Evolutionary conservation across 2,329 filamentous ascomycete genomes (phyloP).

Genomic region (Huntiella bhutanensis): DNA sequence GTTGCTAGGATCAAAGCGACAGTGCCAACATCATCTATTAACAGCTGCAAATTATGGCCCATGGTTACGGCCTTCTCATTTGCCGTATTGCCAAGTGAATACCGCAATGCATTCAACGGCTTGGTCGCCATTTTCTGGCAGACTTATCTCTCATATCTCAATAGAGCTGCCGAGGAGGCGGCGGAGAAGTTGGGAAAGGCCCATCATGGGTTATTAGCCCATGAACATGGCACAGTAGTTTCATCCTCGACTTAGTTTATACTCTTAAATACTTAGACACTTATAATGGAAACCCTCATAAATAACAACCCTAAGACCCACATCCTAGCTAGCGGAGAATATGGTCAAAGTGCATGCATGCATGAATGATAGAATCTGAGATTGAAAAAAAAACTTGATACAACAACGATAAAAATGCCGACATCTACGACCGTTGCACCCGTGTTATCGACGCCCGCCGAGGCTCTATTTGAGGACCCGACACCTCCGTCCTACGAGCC

Average conservation of each 20-base stretch:
- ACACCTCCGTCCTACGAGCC: conserved; percentile 19
- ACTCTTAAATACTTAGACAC: no score
- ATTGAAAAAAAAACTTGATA: background rate
- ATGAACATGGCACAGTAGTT: no score
- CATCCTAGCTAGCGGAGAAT: no score
- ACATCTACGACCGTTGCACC: conserved; percentile 25
- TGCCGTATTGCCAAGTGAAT: conserved; percentile 61
- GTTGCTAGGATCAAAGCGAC: conserved; percentile 54
- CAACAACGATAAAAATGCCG: background rate
- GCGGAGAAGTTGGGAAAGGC: conserved; percentile 7
- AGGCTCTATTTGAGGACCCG: conserved; percentile 36
- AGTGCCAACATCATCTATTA: conserved; percentile 56
- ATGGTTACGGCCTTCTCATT: conserved; percentile 74
- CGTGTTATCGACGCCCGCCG: conserved; percentile 44
- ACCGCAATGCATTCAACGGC: conserved; percentile 62
- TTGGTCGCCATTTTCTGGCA: conserved; percentile 78
- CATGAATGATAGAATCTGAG: background rate
- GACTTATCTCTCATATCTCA: conserved; percentile 70
- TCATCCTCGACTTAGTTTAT: no score
- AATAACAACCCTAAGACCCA: no score
- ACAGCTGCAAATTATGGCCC: conserved; percentile 77
- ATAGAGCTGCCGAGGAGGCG: conserved; percentile 46
- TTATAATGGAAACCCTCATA: no score
- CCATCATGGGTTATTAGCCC: background rate
- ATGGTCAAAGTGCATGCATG: no score